Evolutionary conservation across 129 eudicot genomes (phyloP).

Genomic region (Daucus carota): DH1_v3.0 NC_030381.2:38917001-38917500

Average conservation of each 20-base stretch:
- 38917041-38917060: background rate
- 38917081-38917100: conserved; percentile 1
- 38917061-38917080: background rate
- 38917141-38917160: background rate
- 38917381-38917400: background rate
- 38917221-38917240: background rate
- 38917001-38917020: background rate
- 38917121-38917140: background rate
- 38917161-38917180: background rate
- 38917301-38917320: background rate
- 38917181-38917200: background rate
- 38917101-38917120: background rate
- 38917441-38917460: background rate
- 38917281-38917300: background rate
- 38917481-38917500: background rate
- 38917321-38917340: too few relatives aligned
- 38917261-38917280: background rate
- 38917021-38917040: background rate
- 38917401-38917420: background rate
- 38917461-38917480: background rate
- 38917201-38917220: background rate
- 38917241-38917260: too few relatives aligned
- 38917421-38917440: background rate
- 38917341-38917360: too few relatives aligned
- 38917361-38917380: too few relatives aligned